Evolutionary conservation across 805 yeast genomes (phyloP), one percentile per base, ranked within the genome.

Genomic region (Teunomyces aglyptinius): DNA sequence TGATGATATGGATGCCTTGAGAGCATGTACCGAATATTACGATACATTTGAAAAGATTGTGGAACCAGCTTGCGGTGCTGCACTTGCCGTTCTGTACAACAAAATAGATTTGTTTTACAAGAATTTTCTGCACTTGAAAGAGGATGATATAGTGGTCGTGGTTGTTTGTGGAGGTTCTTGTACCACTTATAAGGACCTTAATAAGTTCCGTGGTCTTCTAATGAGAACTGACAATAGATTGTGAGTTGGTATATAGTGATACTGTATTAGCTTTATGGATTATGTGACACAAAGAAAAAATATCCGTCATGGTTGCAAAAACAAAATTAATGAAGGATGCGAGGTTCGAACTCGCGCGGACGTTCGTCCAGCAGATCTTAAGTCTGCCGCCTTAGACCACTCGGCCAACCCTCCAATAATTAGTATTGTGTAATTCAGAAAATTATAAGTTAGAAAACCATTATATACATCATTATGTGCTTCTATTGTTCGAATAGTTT

Each of bases 1-100:
- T 15, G 67, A 75, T 20, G 91, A 85, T 54, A 49, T 65, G 2
- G 82, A 82, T 33, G 83, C 87, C 0, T 72, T 83, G 0, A 61
- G 61, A 12, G 80, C 85, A 0, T 73, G 83, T 42, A 55, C 80
- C 20, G 67, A 62, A 36, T 81, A 75, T 54, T 77, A 81, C 5
- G 57, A 69, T 2, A 81, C 80, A 47, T 80, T 71, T 50, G 76
- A 77, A 46, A 65, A 69, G 39, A 63, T 80, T 19, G 78, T 82
- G 0, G 89, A 85, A 59, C 89, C 89, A 0, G 89, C 89, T 1
- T 85, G 89, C 61, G 89, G 89, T 3, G 86, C 86, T 1, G 80
- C 88, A 0, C 59, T 85, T 24, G 75, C 83, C 18, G 70, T 81
- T 15, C 76, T 73, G n/a, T 77, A 74, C 54, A 58, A 72, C 39